Conservation (phyloP, 1,139 yeast species). For the Pichia sp. region DNA sequence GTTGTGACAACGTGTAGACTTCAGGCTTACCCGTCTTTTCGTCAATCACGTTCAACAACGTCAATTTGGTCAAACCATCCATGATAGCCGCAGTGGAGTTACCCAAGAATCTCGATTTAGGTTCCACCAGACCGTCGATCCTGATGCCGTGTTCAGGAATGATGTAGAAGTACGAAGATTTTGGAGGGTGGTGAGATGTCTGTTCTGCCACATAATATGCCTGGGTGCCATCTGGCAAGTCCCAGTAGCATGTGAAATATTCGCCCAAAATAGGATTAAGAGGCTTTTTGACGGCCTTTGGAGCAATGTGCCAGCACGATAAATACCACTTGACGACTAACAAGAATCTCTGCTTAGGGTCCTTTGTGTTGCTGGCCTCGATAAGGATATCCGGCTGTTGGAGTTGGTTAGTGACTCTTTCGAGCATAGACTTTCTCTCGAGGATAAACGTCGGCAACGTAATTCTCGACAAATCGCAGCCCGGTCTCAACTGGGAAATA, state of each 20-base stretch:
- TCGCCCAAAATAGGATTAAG: slow-evolving; percentile 93
- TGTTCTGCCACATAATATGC: slow-evolving; percentile 91
- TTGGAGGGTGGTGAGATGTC: slow-evolving; percentile 98
- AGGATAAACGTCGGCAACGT: slow-evolving; percentile 92
- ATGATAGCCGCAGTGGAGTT: slow-evolving; percentile 95
- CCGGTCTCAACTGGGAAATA: slow-evolving; percentile 87
- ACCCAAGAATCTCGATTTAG: slow-evolving; percentile 84
- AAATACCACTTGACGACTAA: slow-evolving; percentile 81
- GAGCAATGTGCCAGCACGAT: slow-evolving; percentile 97
- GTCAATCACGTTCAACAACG: slow-evolving; percentile 59
- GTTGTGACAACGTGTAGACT: slow-evolving; percentile 78
- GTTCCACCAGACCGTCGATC: slow-evolving; percentile 85
- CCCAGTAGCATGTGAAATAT: slow-evolving; percentile 89
- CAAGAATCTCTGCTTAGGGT: slow-evolving; percentile 65
- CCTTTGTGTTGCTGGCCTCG: slow-evolving; percentile 58
- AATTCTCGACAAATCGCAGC: slow-evolving; percentile 83
- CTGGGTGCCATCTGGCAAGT: slow-evolving; percentile 56
- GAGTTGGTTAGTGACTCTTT: slow-evolving; percentile 85
- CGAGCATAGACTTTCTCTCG: slow-evolving; percentile 94
- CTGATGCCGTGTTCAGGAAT: slow-evolving; percentile 78
- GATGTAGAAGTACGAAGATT: slow-evolving; percentile 85
- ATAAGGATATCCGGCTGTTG: slow-evolving; percentile 76
- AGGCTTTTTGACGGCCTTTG: slow-evolving; percentile 97
- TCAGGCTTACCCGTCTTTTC: slow-evolving; percentile 46
- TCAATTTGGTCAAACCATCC: slow-evolving; percentile 82